Evolutionary conservation across 352 stramenopile genomes (phyloP), one percentile per base, ranked within the genome.

Genomic region (Phytophthora agathidicida): DNA sequence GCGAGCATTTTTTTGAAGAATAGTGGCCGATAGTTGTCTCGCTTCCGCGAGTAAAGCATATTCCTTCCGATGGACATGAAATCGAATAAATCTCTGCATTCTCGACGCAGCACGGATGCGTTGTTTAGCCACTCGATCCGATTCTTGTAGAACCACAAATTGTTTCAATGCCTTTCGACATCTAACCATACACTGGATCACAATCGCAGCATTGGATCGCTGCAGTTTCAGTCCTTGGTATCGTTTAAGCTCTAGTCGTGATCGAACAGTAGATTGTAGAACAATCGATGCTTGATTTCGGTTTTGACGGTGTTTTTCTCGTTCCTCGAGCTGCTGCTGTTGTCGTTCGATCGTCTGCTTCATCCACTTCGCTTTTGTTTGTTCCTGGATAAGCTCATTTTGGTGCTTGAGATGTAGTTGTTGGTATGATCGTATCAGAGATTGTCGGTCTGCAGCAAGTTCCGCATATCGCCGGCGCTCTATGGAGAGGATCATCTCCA

Each of bases 181-280:
- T 5, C 76, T 68, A 16, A 53, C 51, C 27, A 72, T 66, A 30
- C 74, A 88, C 62, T 88, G 78, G 2, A 91, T 57, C 0, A 61
- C 60, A 5, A 67, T 49, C 0, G 62, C 78, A 17, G 78, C 76
- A 22, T 68, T 71, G 10, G 26, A 20, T 2, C 82, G 75, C 22
- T 73, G 52, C 20, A 89, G 36, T 51, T 82, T 86, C 10, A 75
- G 37, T 0, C 75, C 77, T n/a, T 90, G 80, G 28, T 74, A 92
- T 3, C 69, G 71, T 24, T 82, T 86, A 14, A 85, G 76, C 52
- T 92, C 77, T 5, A 92, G 50, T 3, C 77, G 56, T 4, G 72
- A 65, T 1, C 80, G 71, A 13, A 89, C 55, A 39, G 65, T 83
- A 13, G 75, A 88, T 39, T 92, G 82, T 13, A 92, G 48, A 0